These are phyloP conservation scores for Luffa aegyptiaca DNA, from an alignment of 306 rosid species.

Conservation along the genomic window DNA sequence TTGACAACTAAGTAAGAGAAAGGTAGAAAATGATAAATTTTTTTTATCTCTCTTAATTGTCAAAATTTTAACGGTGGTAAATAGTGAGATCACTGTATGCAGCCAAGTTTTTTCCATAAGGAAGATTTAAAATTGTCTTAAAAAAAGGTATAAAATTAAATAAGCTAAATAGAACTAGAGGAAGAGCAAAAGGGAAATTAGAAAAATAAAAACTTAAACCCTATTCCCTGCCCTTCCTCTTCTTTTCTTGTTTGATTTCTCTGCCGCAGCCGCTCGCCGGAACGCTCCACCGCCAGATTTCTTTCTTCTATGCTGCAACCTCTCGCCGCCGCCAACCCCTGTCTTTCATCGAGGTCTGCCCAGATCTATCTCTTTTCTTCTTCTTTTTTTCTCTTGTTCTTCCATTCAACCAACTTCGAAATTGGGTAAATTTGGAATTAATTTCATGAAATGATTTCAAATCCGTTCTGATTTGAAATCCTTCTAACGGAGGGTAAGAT, in stretches of 20 bases:
- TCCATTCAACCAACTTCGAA: background rate
- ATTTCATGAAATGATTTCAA: background rate
- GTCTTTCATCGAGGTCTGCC: background rate
- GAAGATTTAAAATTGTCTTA: too few relatives aligned
- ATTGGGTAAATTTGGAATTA: background rate
- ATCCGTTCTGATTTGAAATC: background rate
- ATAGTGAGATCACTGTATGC: accelerated
- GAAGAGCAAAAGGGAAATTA: background rate
- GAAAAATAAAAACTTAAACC: background rate
- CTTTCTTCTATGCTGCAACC: background rate
- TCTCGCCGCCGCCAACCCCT: background rate
- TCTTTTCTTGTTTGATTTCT: background rate
- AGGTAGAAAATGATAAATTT: too few relatives aligned
- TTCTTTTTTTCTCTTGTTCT: background rate
- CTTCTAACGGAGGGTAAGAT: background rate
- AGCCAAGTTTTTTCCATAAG: too few relatives aligned
- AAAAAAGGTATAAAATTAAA: too few relatives aligned
- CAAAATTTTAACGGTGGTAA: too few relatives aligned
- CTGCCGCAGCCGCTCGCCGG: background rate
- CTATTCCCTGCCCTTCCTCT: background rate
- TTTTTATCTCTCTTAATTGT: too few relatives aligned
- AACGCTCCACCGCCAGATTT: background rate
- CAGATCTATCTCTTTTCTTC: background rate
- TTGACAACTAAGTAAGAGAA: too few relatives aligned
- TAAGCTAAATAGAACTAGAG: too few relatives aligned